Conservation (phyloP, 306 rosid species). For the Malus asiatica region DNA sequence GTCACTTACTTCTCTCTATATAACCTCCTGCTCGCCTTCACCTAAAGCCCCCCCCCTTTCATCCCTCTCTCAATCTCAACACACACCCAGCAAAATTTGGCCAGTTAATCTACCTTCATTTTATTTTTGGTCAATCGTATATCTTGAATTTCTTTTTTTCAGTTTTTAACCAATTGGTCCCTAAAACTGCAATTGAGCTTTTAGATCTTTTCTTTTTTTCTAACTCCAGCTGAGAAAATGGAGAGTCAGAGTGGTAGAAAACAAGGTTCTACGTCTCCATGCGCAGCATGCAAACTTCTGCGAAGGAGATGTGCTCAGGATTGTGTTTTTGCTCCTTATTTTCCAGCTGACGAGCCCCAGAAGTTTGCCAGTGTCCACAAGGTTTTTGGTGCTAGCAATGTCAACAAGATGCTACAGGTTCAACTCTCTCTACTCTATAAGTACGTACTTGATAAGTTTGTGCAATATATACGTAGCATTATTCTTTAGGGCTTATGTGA, state of each 20-base stretch:
- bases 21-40: slow-evolving; percentile 25
- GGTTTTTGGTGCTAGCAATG: slow-evolving; percentile 98
- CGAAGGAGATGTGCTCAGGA: slow-evolving; percentile 76
- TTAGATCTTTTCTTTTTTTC: background rate
- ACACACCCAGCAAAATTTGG: background rate
- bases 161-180: background rate
- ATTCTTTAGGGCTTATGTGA: background rate
- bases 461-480: background rate
- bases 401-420: slow-evolving; percentile 96
- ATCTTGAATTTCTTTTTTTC: background rate
- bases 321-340: slow-evolving; percentile 92
- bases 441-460: background rate
- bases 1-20: slow-evolving; percentile 41
- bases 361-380: slow-evolving; percentile 89
- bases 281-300: slow-evolving; percentile 96
- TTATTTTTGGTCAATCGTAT: background rate
- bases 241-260: slow-evolving; percentile 64
- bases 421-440: slow-evolving; percentile 8
- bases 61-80: background rate
- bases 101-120: background rate
- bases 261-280: slow-evolving; percentile 78
- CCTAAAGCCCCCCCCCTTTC: slow-evolving; percentile 16
- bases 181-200: background rate
- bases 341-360: slow-evolving; percentile 93
- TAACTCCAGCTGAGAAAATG: slow-evolving; percentile 23